Evolutionary conservation across 371 early-diverging fungal genomes (phyloP).

Genomic region (Mucor mucedo): DNA sequence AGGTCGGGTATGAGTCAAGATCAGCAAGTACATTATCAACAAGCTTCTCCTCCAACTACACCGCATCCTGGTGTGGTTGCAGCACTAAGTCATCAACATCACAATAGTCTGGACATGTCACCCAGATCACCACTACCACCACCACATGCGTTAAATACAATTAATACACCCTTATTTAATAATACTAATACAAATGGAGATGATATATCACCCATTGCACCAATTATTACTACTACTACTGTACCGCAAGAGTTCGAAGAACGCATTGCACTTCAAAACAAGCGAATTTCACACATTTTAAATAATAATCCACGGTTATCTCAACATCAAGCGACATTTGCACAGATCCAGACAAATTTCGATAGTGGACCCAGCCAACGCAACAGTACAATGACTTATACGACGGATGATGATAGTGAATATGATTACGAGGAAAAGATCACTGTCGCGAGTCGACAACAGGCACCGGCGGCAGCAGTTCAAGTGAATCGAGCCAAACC

Average conservation of each 20-base stretch:
- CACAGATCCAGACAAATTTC: constrained; percentile 21
- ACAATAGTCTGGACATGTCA: neutral
- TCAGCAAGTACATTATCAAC: neutral
- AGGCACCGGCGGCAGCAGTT: constrained; percentile 23
- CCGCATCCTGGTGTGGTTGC: constrained; percentile 15
- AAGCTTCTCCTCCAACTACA: neutral
- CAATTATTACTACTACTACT: neutral
- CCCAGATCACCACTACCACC: neutral
- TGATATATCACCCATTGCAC: neutral
- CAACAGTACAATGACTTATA: constrained; percentile 39
- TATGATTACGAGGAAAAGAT: neutral
- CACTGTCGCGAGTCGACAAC: constrained; percentile 1
- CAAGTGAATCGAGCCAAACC: constrained; percentile 52
- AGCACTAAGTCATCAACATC: constrained; percentile 9
- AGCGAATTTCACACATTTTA: constrained; percentile 18
- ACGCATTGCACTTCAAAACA: constrained; percentile 15
- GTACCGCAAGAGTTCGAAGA: constrained; percentile 14
- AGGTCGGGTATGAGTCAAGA: constrained; percentile 5
- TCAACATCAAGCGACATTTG: neutral
- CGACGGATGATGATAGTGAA: constrained; percentile 19
- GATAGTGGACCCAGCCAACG: constrained; percentile 20
- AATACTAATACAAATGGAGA: neutral
- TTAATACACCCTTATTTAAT: neutral
- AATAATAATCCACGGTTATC: constrained; percentile 15
- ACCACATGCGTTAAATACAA: neutral